phyloP scores from a whole-genome alignment of 202 grass and related monocot genomes.

The Brachypodium distachyon region DNA sequence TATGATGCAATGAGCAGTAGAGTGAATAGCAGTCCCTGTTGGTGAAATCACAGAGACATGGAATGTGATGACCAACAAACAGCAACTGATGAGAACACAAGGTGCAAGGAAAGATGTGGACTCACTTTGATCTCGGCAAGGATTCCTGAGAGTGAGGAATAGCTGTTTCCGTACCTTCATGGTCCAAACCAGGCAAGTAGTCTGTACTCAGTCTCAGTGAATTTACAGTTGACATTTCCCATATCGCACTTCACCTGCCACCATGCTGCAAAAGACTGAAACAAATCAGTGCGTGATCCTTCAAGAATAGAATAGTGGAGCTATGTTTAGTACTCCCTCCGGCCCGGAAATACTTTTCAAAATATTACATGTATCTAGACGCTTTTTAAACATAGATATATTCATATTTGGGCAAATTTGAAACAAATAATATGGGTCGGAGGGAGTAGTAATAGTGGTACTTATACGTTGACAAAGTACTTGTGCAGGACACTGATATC shows the following conservation, averaged over 20 bases:
- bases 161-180: neutral
- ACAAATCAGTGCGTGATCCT: neutral
- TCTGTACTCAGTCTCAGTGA: neutral
- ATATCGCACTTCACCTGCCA: neutral
- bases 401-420: too few relatives aligned
- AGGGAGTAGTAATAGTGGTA: too few relatives aligned
- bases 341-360: too few relatives aligned
- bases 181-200: neutral
- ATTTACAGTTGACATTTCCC: conserved; percentile 13
- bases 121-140: neutral
- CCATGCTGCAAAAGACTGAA: conserved; percentile 7
- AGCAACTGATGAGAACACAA: neutral
- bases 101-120: neutral
- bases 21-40: neutral
- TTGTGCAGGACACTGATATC: neutral
- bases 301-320: neutral
- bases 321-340: neutral
- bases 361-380: too few relatives aligned
- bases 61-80: neutral
- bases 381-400: too few relatives aligned
- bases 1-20: neutral
- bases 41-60: neutral
- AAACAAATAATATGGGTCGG: too few relatives aligned
- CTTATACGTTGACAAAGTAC: too few relatives aligned
- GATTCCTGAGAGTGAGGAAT: neutral